phyloP scores from a whole-genome alignment of 495 filamentous ascomycete genomes.

The Penicillium ochrochloron region DNA sequence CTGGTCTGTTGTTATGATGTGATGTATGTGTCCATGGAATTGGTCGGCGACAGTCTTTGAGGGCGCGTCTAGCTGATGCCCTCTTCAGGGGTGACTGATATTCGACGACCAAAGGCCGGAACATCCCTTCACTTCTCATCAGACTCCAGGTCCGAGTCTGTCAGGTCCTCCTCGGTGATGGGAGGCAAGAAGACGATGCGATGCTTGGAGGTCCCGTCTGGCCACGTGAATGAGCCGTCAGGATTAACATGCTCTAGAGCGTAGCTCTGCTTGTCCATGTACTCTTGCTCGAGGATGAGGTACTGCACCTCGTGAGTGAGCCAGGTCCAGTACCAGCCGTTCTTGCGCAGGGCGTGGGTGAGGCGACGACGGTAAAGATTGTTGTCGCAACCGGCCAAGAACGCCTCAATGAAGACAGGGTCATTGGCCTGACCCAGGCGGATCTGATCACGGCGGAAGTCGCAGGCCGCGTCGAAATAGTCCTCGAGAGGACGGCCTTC shows the following conservation, averaged over 20 bases:
- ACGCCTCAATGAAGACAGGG: constrained; percentile 7
- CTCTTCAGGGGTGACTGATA: background rate
- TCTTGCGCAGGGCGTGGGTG: constrained; percentile 18
- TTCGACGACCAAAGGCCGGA: background rate
- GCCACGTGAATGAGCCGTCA: constrained; percentile 23
- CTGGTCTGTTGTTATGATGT: background rate
- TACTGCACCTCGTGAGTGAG: constrained; percentile 16
- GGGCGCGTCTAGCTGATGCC: background rate
- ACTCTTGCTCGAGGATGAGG: constrained; percentile 20
- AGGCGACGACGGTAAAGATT: constrained; percentile 22
- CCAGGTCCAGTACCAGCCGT: constrained; percentile 19
- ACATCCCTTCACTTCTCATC: background rate
- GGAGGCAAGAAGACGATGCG: constrained; percentile 18
- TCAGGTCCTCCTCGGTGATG: constrained; percentile 26
- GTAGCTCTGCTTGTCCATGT: constrained; percentile 25
- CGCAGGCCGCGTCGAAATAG: constrained; percentile 19
- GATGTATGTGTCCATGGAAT: background rate
- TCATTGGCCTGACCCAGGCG: background rate
- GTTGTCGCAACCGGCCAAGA: constrained; percentile 21
- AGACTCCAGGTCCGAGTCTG: constrained; percentile 9
- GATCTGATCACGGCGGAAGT: constrained; percentile 2
- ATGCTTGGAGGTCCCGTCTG: constrained; percentile 15
- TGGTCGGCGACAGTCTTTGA: background rate
- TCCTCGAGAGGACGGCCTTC: constrained; percentile 12
- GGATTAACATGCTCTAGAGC: constrained; percentile 18